Evolutionary conservation across 78 protist species (phyloP), one percentile per base, ranked within the genome.

Genomic region (Creolimax fragrantissima): DNA sequence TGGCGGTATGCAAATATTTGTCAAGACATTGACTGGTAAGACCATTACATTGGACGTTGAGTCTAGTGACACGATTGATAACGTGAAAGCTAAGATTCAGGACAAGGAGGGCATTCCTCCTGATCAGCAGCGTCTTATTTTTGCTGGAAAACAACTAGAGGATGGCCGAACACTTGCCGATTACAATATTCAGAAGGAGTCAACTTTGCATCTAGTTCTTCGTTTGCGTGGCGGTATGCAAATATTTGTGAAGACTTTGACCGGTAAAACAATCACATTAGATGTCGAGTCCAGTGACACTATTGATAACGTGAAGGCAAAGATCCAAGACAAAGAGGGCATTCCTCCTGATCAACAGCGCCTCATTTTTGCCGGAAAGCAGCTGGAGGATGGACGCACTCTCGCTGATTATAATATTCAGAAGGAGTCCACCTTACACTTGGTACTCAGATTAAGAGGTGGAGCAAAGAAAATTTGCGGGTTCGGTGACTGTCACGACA

Each of bases 101-200:
- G 99, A 98, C 94, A 98, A 98, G 97, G 99, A 98, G 90, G 99
- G 99, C 45, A 98, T 98, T 90, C 99, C 99, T 84, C 99, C 99
- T 3, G 99, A 98, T 92, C 99, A 98, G 90, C 99, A 98, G 95
- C 94, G 99, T 32, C 95, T 98, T 6, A 98, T 98, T 89, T 98
- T 98, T 89, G 98, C 99, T 2, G 99, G 99, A 85, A 98, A 97
- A 95, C 99, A 98, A 93, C 97, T 99, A 83, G 99, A 99, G 86
- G 99, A 98, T 45, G 99, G 98, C 88, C 96, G 99, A 83, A 97
- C 98, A 43, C 96, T 98, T 2, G 37, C 95, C 35, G 99, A 97
- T 95, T 98, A 98, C 97, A 97, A 97, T 93, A 97, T 98, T 95
- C 99, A 96, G 93, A 97, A 97, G 95, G 99, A 95, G 90, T 90